Percentiles rank a stretch among this genome's conserved stretches.
Conservation (phyloP, 176 grass and related monocot species). For the Oryza officinalis region DNA sequence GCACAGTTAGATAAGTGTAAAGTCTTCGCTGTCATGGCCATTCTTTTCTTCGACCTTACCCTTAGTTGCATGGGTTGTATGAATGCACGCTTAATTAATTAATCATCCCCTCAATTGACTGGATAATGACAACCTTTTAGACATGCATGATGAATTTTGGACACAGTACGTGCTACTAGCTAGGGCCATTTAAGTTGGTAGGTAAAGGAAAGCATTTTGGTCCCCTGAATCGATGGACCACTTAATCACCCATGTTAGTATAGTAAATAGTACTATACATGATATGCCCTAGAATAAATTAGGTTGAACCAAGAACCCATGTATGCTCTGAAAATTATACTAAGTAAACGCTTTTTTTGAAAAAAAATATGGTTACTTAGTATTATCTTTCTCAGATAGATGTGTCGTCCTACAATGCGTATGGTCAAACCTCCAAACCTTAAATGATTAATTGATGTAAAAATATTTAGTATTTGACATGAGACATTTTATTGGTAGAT, state of each 20-base stretch:
- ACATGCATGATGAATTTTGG: constrained; percentile 32
- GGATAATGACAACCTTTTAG: constrained; percentile 34
- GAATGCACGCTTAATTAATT: constrained; percentile 18
- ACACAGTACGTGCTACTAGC: constrained; percentile 24
- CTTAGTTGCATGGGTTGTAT: constrained; percentile 20
- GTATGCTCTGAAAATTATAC: background rate
- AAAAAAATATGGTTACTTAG: background rate
- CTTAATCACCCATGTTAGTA: background rate
- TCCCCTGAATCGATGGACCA: constrained; percentile 44
- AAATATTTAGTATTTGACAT: too few relatives aligned
- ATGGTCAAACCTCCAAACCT: too few relatives aligned
- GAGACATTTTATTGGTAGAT: too few relatives aligned
- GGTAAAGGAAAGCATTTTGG: constrained; percentile 50
- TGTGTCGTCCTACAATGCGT: too few relatives aligned
- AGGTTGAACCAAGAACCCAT: background rate
- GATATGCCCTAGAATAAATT: background rate
- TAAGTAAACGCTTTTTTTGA: background rate
- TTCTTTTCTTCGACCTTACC: background rate
- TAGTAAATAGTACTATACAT: background rate
- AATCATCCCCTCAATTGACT: constrained; percentile 27
- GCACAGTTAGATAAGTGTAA: constrained; percentile 20
- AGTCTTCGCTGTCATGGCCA: constrained; percentile 33
- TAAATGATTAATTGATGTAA: too few relatives aligned
- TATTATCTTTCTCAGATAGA: background rate
- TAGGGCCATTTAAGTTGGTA: constrained; percentile 39